phyloP scores from a whole-genome alignment of 1,284 basidiomycete species.

The Moesziomyces globuligerus region DNA sequence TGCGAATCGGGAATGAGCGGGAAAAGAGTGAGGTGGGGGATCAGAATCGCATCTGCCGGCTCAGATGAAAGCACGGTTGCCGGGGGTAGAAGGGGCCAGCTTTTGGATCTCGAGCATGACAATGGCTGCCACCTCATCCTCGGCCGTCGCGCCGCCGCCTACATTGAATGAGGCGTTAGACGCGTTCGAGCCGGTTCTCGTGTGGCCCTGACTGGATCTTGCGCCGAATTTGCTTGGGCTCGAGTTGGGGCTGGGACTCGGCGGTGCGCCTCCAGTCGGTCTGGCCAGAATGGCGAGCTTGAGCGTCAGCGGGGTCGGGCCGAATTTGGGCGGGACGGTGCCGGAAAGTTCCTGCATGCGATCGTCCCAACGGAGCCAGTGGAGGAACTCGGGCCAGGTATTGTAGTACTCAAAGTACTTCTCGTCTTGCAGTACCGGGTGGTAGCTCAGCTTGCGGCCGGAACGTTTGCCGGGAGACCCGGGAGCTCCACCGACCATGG shows the following conservation, averaged over 20 bases:
- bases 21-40: background rate
- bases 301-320: slow-evolving; percentile 33
- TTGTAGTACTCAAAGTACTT: slow-evolving; percentile 56
- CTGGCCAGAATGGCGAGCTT: slow-evolving; percentile 40
- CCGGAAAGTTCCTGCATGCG: slow-evolving; percentile 57
- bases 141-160: slow-evolving; percentile 8
- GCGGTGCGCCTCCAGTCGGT: slow-evolving; percentile 17
- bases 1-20: background rate
- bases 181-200: slow-evolving; percentile 15
- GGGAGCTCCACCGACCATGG: slow-evolving; percentile 54
- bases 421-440: slow-evolving; percentile 53
- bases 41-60: too few species aligned
- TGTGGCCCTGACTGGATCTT: slow-evolving; percentile 16
- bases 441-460: slow-evolving; percentile 46
- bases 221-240: slow-evolving; percentile 24
- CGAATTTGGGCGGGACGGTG: slow-evolving; percentile 51
- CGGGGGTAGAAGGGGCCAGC: slow-evolving; percentile 10
- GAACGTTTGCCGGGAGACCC: slow-evolving; percentile 57
- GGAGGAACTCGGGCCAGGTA: slow-evolving; percentile 58
- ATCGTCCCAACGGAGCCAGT: slow-evolving; percentile 59
- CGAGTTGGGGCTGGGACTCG: slow-evolving; percentile 26
- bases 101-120: slow-evolving; percentile 38
- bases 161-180: slow-evolving; percentile 13
- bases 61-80: slow-evolving; percentile 10
- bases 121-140: slow-evolving; percentile 47